Conservation (phyloP, 257 asterid species). For the Plantago ovata region DNA sequence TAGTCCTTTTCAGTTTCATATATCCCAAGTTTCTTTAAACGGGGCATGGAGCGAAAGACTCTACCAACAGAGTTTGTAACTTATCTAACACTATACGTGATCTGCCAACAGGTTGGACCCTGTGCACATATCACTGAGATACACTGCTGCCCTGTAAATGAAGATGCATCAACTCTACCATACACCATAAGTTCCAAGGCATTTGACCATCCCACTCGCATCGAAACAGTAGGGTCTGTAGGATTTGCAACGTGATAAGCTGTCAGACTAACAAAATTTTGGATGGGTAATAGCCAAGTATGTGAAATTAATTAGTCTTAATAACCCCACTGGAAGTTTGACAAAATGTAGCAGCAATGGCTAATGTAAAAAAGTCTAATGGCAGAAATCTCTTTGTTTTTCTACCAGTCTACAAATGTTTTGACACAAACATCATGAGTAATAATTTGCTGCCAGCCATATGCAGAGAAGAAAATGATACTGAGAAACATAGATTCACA, state of each 20-base stretch:
- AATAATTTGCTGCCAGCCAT: too few species aligned
- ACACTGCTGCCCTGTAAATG: constrained; percentile 15
- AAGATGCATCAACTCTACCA: constrained; percentile 24
- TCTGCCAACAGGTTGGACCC: neutral
- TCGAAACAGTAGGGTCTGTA: constrained; percentile 18
- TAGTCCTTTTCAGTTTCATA: constrained; percentile 24
- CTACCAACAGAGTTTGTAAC: constrained; percentile 16
- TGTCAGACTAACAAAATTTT: neutral
- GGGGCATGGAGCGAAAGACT: constrained; percentile 23
- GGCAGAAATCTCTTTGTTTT: too few species aligned
- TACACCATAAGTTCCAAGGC: constrained; percentile 9
- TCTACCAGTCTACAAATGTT: too few species aligned
- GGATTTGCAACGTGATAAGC: neutral
- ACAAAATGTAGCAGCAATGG: neutral
- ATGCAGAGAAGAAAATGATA: too few species aligned
- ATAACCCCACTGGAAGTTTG: constrained; percentile 2
- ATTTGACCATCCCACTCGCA: constrained; percentile 23
- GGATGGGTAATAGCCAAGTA: constrained; percentile 20
- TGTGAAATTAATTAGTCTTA: neutral
- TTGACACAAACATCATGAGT: too few species aligned
- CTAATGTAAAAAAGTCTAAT: too few species aligned
- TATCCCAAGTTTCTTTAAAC: constrained; percentile 22
- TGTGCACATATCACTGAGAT: neutral
- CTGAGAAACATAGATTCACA: too few species aligned
- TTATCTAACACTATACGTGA: neutral